Base-by-base conservation (phyloP, 768 basidiomycete species). In the Suillus variegatus region DNA sequence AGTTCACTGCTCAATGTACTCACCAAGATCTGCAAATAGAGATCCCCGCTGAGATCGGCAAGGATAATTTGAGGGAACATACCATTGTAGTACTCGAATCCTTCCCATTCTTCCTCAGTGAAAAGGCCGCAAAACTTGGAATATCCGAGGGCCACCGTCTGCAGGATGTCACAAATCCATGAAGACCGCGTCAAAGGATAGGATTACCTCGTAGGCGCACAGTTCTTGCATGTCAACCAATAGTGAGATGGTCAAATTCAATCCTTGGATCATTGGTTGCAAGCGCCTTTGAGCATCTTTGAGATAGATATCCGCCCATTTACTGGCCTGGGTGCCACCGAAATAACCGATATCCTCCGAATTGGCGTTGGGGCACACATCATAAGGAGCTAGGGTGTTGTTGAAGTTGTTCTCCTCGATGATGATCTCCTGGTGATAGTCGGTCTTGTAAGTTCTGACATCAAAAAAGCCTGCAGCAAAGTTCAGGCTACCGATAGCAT, bases 391-490 rank as follows among this genome's bases (percentile, higher is more conserved):
- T 1, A 85, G 77, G 0, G 84, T 84, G 68, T 78, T 82, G 76
- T 86, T 85, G 74, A 78, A 82, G 1, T 78, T 78, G 3, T 72
- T 66, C 41, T 71, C 75, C 65, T 85, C 84, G 56, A 85, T 79
- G 54, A 76, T 81, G 62, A 85, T 81, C 46, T 79, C 76, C 66
- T 85, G 80, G 65, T 85, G 80, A 70, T 83, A 85, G 55, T 82
- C 67, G 13, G 65, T 67, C 61, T 65, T 74, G 40, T 81, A 84
- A 5, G 73, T 75, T 35, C 81, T 81, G 35, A 83, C 74, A 7
- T 81, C 81, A 61, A 81, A 82, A 76, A 83, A 82, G n/a, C 84
- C 84, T 10, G 82, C 80, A 1, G 83, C 83, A 69, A 85, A 85
- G 70, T 86, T 82, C 57, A 82, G 76, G 12, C 74, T 77, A 41